phyloP scores from a whole-genome alignment of 2,329 filamentous ascomycete species.

The Orbilia ellipsospora region DNA sequence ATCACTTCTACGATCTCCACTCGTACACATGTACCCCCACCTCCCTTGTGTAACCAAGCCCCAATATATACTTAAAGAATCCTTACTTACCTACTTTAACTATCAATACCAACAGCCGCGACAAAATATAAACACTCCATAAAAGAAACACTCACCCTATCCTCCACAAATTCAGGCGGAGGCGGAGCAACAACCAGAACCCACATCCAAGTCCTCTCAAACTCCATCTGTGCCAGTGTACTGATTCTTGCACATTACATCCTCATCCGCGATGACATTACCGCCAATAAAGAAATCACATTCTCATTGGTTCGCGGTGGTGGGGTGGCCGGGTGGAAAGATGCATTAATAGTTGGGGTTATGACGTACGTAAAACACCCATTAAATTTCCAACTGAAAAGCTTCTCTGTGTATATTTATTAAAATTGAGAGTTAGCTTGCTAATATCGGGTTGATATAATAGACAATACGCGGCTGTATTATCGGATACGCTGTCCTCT shows the following conservation, averaged over 20 bases:
- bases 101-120: conserved; percentile 22
- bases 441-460: conserved; percentile 64
- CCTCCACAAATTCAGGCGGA: conserved; percentile 70
- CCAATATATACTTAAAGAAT: too few species aligned
- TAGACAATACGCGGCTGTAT: conserved; percentile 88
- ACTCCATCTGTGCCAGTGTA: conserved; percentile 81
- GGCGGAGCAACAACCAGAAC: conserved; percentile 53
- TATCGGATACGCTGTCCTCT: conserved; percentile 93
- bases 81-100: not conserved
- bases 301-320: conserved; percentile 15
- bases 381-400: too few species aligned
- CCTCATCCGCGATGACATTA: conserved; percentile 72
- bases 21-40: not conserved
- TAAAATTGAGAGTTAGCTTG: not conserved
- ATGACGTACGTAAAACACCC: conserved; percentile 37
- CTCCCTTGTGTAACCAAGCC: not conserved
- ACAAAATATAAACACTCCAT: conserved; percentile 82
- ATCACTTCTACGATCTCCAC: not conserved
- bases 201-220: conserved; percentile 74
- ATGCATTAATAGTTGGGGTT: conserved; percentile 43
- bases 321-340: conserved; percentile 17
- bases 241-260: conserved; percentile 66
- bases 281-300: conserved; percentile 61
- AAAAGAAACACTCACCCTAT: conserved; percentile 83
- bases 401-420: conserved; percentile 2